Evolutionary conservation across 768 basidiomycete species (phyloP).

Genomic region (Leccinellum albellum): DNA sequence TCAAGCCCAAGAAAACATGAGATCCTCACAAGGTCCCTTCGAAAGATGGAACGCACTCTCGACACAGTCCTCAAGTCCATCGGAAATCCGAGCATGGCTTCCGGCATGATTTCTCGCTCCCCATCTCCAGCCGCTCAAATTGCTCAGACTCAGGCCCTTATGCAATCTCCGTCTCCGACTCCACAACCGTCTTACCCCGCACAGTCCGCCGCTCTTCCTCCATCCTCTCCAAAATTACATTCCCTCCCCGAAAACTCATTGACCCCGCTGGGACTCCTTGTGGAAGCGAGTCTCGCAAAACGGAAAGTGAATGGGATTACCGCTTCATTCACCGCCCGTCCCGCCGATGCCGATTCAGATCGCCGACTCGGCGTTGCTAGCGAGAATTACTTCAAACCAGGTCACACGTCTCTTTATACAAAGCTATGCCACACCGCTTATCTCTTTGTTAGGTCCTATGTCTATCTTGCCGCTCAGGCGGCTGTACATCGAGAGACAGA

Average conservation of each 20-base stretch:
- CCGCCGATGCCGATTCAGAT: conserved; percentile 35
- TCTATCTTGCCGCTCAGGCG: conserved; percentile 80
- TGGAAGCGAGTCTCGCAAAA: conserved; percentile 82
- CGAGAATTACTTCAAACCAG: conserved; percentile 89
- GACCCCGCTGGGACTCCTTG: conserved; percentile 89
- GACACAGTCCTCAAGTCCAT: conserved; percentile 89
- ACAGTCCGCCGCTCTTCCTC: conserved; percentile 17
- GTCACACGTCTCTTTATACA: conserved; percentile 36
- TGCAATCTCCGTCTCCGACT: conserved; percentile 50
- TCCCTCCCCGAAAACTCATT: conserved; percentile 88
- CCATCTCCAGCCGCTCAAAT: conserved; percentile 62
- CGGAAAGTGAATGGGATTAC: conserved; percentile 54
- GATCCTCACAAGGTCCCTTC: conserved; percentile 70
- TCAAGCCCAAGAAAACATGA: conserved; percentile 71
- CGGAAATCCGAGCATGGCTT: conserved; percentile 74
- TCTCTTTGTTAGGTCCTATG: conserved; percentile 63
- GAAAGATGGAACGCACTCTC: conserved; percentile 91
- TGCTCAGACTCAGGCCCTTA: conserved; percentile 50
- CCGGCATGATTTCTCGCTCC: conserved; percentile 78
- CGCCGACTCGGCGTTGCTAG: conserved; percentile 76
- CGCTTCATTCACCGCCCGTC: conserved; percentile 38
- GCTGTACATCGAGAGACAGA: conserved; percentile 80
- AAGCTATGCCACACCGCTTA: background rate
- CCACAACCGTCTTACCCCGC: conserved; percentile 36
- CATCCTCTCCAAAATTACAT: conserved; percentile 81